Evolutionary conservation across 129 eudicot species (phyloP).

Genomic region (Daucus carota): DH1_v3.0 NC_030382.2:54125501-54126000

Average conservation of each 20-base stretch:
- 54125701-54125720: slow-evolving; percentile 8
- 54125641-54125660: slow-evolving; percentile 11
- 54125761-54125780: slow-evolving; percentile 7
- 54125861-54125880: neutral
- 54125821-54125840: slow-evolving; percentile 3
- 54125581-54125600: slow-evolving; percentile 14
- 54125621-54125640: neutral
- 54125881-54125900: neutral
- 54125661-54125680: slow-evolving; percentile 15
- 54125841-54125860: neutral
- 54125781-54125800: slow-evolving; percentile 7
- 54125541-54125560: neutral
- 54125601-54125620: neutral
- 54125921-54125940: neutral
- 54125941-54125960: neutral
- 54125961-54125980: neutral
- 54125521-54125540: neutral
- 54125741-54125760: slow-evolving; percentile 1
- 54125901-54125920: neutral
- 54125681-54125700: slow-evolving; percentile 9
- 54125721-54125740: neutral
- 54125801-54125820: neutral
- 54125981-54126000: neutral
- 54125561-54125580: neutral
- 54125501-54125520: too few relatives aligned